Percentiles rank a stretch among this genome's conserved stretches.
phyloP scores from a whole-genome alignment of 345 rosid genomes.

The Eucalyptus erythrocorys region DNA sequence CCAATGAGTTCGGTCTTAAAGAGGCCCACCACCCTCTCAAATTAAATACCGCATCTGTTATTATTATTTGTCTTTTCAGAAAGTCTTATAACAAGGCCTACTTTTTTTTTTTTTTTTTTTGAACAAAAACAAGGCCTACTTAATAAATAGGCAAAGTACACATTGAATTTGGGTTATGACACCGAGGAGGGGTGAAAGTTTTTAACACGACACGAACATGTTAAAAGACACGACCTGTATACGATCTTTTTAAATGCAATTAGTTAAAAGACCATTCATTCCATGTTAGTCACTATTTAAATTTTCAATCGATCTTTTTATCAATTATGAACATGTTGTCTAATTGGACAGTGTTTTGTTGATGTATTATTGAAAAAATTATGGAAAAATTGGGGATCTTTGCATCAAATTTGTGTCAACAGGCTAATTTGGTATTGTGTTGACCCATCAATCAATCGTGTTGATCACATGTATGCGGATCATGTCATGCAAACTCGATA shows the following conservation, averaged over 20 bases:
- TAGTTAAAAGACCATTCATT: no score
- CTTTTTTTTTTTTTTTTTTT: no score
- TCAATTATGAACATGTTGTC: neutral
- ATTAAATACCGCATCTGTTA: neutral
- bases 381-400: fast-evolving
- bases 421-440: neutral
- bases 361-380: fast-evolving
- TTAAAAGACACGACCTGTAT: fast-evolving
- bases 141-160: neutral
- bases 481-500: neutral
- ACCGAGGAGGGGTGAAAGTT: neutral
- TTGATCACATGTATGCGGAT: neutral
- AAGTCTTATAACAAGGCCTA: neutral
- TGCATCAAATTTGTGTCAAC: neutral
- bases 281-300: fast-evolving
- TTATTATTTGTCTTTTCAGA: neutral
- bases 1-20: neutral
- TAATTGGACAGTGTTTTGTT: neutral
- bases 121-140: neutral
- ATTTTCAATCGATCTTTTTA: neutral
- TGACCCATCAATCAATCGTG: neutral
- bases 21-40: neutral
- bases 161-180: neutral
- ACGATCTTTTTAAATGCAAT: neutral
- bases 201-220: neutral